Conservation (phyloP, 306 rosid genomes). For the Mimosa bimucronata region DNA sequence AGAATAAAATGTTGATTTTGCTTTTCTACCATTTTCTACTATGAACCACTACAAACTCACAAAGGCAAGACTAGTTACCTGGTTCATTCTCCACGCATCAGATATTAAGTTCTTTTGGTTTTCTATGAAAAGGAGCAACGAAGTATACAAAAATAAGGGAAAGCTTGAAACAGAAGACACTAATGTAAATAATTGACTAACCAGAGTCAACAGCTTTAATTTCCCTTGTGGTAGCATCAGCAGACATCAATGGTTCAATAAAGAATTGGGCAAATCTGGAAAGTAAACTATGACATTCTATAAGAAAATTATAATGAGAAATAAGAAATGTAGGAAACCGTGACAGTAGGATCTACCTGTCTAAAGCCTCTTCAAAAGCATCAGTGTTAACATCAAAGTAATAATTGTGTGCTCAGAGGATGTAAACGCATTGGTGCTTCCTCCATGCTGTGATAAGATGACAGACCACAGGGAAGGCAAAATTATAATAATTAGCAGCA, state of each 20-base stretch:
- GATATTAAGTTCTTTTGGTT: constrained; percentile 89
- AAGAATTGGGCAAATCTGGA: constrained; percentile 93
- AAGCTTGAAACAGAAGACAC: constrained; percentile 19
- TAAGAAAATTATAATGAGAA: neutral
- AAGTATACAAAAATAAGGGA: constrained; percentile 11
- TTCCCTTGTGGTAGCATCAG: constrained; percentile 97
- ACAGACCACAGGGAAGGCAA: constrained; percentile 24
- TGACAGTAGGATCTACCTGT: constrained; percentile 60
- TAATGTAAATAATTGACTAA: constrained; percentile 37
- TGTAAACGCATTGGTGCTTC: constrained; percentile 88
- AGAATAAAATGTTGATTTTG: constrained; percentile 14
- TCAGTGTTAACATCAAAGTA: constrained; percentile 76
- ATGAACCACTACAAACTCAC: constrained; percentile 14
- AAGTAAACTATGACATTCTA: constrained; percentile 35
- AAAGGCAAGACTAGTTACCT: constrained; percentile 57
- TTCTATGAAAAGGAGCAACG: constrained; percentile 50
- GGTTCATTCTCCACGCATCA: constrained; percentile 89
- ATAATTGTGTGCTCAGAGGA: constrained; percentile 73
- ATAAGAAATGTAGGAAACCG: constrained; percentile 18
- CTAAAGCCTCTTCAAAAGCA: constrained; percentile 93
- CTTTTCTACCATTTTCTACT: constrained; percentile 15
- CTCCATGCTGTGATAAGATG: constrained; percentile 70
- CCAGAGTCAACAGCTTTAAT: constrained; percentile 99
- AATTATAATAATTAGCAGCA: constrained; percentile 35
- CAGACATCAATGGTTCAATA: constrained; percentile 85